phyloP scores from a whole-genome alignment of 2,329 filamentous ascomycete species.

The Trichoderma endophyticum region DNA sequence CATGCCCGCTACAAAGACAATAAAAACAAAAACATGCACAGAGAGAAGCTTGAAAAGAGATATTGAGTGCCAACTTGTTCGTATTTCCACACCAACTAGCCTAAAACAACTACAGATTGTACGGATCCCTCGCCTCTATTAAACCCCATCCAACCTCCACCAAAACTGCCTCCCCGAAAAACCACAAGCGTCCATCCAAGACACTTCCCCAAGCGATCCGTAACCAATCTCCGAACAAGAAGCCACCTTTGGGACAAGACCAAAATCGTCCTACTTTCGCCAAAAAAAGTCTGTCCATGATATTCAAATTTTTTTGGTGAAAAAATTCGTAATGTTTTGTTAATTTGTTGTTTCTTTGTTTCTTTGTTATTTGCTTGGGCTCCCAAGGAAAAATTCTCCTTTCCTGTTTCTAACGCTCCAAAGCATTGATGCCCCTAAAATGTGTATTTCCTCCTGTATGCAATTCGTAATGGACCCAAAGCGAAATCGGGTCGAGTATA shows the following conservation, averaged over 20 bases:
- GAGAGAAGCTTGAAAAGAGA: neutral
- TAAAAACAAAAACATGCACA: neutral
- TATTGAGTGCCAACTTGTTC: conserved; percentile 7
- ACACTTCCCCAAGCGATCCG: neutral
- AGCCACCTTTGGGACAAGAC: neutral
- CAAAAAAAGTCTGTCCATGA: neutral
- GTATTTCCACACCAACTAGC: conserved; percentile 10
- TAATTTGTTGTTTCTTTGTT: neutral
- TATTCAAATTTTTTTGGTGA: neutral
- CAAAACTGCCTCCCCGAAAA: neutral
- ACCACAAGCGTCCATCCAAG: neutral
- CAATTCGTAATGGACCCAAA: conserved; percentile 12
- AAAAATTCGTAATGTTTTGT: neutral
- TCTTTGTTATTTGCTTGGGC: neutral
- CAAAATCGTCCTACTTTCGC: neutral
- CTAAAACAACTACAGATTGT: conserved; percentile 4
- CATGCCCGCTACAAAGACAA: neutral
- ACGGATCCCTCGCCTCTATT: neutral
- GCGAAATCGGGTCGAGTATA: neutral
- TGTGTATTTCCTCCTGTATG: conserved; percentile 17
- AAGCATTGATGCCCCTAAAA: neutral
- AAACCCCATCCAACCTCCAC: neutral
- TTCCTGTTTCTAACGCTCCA: neutral
- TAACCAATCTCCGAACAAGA: conserved; percentile 4
- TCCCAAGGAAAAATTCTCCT: neutral